phyloP scores from a whole-genome alignment of 2,329 filamentous ascomycete genomes.

The Dactylellina parvicollis region DNA sequence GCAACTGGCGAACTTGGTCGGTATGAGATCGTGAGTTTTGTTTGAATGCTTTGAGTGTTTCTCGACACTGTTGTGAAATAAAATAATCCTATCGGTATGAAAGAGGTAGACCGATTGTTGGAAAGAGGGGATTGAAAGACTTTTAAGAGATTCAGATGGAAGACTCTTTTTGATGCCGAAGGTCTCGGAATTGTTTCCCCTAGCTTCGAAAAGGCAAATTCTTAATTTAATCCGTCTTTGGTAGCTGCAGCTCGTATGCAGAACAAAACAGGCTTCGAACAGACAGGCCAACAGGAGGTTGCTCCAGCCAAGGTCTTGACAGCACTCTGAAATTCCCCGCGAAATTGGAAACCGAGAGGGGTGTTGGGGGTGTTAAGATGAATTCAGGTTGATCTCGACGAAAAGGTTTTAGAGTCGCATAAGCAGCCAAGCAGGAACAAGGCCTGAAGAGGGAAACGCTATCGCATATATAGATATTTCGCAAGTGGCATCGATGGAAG shows the following conservation, averaged over 20 bases:
- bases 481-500: conserved; percentile 1
- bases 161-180: conserved; percentile 17
- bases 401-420: conserved; percentile 15
- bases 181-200: conserved; percentile 14
- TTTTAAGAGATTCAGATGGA: background rate
- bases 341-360: conserved; percentile 50
- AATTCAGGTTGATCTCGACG: conserved; percentile 38
- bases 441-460: conserved; percentile 19
- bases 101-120: background rate
- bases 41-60: background rate
- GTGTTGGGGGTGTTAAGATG: conserved; percentile 33
- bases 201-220: conserved; percentile 18
- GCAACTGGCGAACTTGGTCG: background rate
- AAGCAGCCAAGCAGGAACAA: conserved; percentile 32
- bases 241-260: conserved; percentile 33
- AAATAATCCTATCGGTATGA: background rate
- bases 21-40: background rate
- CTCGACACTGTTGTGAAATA: background rate
- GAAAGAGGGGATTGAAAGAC: background rate
- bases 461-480: conserved; percentile 31
- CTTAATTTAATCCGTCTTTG: conserved; percentile 49
- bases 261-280: conserved; percentile 31
- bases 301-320: conserved; percentile 47
- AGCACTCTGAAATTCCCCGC: conserved; percentile 29
- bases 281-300: conserved; percentile 5